Base-by-base conservation (phyloP, 345 rosid genomes). In the Trapa bicornis region DNA sequence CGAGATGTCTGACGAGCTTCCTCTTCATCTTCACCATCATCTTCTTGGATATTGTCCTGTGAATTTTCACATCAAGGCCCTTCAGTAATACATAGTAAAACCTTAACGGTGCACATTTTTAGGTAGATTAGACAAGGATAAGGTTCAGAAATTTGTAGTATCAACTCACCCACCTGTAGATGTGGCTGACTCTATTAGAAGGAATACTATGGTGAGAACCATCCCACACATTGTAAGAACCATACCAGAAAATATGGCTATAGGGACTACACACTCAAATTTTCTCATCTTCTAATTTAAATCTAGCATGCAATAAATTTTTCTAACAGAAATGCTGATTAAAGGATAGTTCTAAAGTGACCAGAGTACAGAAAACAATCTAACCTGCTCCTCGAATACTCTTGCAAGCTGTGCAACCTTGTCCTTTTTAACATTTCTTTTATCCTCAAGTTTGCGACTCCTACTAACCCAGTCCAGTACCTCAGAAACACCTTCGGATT, bases 341-440 rank as follows among this genome's bases (percentile, higher is more conserved):
- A 22, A 22, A 22, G 29, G 29, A 22, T 22, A 22, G 29, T 22
- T 22, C 29, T 22, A 8, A 70, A n/a, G 15, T 41, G 36, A 37
- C 16, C 42, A 6, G 43, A n/a, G 29, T 22, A 22, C 29, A 4
- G 60, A 14, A 47, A 72, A 64, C 50, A 56, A 36, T 70, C 61
- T 43, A 64, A 94, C 99, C 87, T 87, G 96, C 83, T 94, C 97
- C 81, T 94, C 97, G 79, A 94, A 89, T 74, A 79, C 61, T 78
- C 77, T 89, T 5, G 95, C 89, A 53, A 83, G 87, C 77, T 85
- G 92, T 73, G 77, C 77, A 50, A 91, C 96, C 74, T 86, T 91
- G 80, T 87, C 85, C 79, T 84, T 94, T 68, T 84, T 92, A 71
- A 81, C 81, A 75, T 78, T 86, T 79, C 77, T 79, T 69, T 81